A percentile compares a stretch with the other conserved stretches of the same genome.
phyloP scores from a whole-genome alignment of 495 filamentous ascomycete genomes.

The Tuber brumale region DNA sequence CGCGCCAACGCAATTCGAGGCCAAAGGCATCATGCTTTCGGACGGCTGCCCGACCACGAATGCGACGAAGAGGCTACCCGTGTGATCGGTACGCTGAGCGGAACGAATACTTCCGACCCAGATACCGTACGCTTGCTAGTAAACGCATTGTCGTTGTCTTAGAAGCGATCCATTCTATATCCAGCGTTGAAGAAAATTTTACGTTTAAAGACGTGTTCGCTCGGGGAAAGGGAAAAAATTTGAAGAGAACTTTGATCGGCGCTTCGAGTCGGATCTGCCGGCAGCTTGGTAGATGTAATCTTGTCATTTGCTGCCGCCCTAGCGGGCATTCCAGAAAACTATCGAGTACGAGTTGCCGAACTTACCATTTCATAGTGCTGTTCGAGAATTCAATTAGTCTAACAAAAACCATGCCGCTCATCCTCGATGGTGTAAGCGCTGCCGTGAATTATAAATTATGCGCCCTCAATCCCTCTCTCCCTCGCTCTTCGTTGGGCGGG shows the following conservation, averaged over 20 bases:
- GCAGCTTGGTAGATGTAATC: slow-evolving; percentile 59
- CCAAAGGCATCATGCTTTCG: slow-evolving; percentile 4
- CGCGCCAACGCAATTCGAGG: not conserved
- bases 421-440: slow-evolving; percentile 69
- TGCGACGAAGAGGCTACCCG: slow-evolving; percentile 58
- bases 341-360: slow-evolving; percentile 62
- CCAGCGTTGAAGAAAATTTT: slow-evolving; percentile 32
- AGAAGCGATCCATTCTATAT: slow-evolving; percentile 51
- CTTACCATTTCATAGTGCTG: slow-evolving; percentile 66
- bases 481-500: slow-evolving; percentile 68
- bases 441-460: slow-evolving; percentile 52
- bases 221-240: slow-evolving; percentile 27
- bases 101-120: slow-evolving; percentile 51
- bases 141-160: slow-evolving; percentile 13
- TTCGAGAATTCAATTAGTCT: slow-evolving; percentile 58
- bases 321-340: not conserved
- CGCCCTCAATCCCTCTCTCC: slow-evolving; percentile 62
- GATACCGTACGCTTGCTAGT: slow-evolving; percentile 43
- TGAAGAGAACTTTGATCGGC: slow-evolving; percentile 47
- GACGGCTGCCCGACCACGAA: slow-evolving; percentile 61
- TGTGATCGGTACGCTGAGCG: slow-evolving; percentile 60
- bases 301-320: slow-evolving; percentile 67
- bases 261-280: slow-evolving; percentile 33
- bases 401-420: slow-evolving; percentile 53
- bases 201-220: slow-evolving; percentile 33